phyloP scores from a whole-genome alignment of 2,329 filamentous ascomycete species.

The Cladophialophora yegresii region DNA sequence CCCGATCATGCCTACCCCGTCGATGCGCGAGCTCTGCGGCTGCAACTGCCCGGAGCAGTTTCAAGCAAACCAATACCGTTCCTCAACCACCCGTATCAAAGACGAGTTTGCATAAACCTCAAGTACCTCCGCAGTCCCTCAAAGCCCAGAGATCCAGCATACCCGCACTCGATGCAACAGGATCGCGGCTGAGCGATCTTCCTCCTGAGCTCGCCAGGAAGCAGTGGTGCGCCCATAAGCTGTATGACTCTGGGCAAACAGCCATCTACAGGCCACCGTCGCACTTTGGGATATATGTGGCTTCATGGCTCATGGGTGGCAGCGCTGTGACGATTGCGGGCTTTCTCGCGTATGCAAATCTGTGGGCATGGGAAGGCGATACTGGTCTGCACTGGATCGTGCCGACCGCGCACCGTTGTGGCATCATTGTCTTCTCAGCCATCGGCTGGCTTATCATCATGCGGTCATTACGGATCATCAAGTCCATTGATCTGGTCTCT shows the following conservation, averaged over 20 bases:
- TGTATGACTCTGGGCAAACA: constrained; percentile 24
- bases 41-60: background rate
- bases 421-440: constrained; percentile 25
- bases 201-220: constrained; percentile 18
- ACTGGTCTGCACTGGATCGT: constrained; percentile 23
- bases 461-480: constrained; percentile 25
- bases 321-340: constrained; percentile 19
- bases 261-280: constrained; percentile 28
- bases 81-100: constrained; percentile 3
- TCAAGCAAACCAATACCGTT: background rate
- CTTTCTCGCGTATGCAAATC: constrained; percentile 23
- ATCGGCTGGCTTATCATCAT: constrained; percentile 24
- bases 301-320: constrained; percentile 26
- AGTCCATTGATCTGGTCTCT: constrained; percentile 25
- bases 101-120: background rate
- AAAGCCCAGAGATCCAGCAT: constrained; percentile 4
- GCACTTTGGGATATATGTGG: constrained; percentile 24
- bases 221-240: constrained; percentile 27
- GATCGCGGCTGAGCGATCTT: constrained; percentile 3
- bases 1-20: constrained; percentile 10
- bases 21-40: constrained; percentile 19
- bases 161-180: background rate
- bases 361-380: constrained; percentile 19
- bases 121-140: background rate
- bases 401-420: constrained; percentile 21